Conservation (phyloP, 306 rosid species). For the Vigna unguiculata region DNA sequence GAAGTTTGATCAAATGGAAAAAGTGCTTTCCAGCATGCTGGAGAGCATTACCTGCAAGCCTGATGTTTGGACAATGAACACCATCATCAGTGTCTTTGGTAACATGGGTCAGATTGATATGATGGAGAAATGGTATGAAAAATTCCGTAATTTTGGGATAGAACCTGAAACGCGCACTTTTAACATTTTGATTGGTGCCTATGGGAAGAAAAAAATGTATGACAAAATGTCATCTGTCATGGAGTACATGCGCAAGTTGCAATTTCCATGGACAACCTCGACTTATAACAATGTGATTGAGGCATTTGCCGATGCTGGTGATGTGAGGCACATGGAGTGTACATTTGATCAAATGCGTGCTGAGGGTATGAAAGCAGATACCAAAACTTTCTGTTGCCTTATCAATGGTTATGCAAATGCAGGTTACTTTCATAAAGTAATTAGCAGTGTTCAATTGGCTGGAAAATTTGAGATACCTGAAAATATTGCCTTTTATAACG, state of each 20-base stretch:
- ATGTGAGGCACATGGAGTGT: conserved; percentile 90
- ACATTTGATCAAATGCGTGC: conserved; percentile 97
- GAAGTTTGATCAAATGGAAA: conserved; percentile 91
- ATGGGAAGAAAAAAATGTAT: conserved; percentile 90
- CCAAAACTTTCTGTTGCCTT: conserved; percentile 95
- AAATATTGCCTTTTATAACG: conserved; percentile 74
- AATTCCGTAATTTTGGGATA: conserved; percentile 84
- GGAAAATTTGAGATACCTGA: conserved; percentile 82
- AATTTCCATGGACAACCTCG: conserved; percentile 95
- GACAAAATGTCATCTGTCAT: conserved; percentile 97
- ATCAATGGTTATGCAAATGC: conserved; percentile 93
- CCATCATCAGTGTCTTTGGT: conserved; percentile 86
- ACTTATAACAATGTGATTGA: conserved; percentile 96
- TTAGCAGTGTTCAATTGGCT: conserved; percentile 78
- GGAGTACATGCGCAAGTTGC: conserved; percentile 98
- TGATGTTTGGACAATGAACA: conserved; percentile 99
- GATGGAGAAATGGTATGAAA: conserved; percentile 98
- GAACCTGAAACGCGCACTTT: conserved; percentile 98
- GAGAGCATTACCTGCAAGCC: conserved; percentile 80
- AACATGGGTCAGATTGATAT: conserved; percentile 83
- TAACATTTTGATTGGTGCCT: conserved; percentile 89
- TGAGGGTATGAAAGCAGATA: conserved; percentile 93
- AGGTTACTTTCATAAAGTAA: conserved; percentile 94
- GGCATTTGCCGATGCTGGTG: conserved; percentile 91
- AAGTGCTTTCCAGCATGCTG: conserved; percentile 83